Base-by-base conservation (phyloP, 192 early-diverging fungal genomes). In the Haplosporangium gracile region DNA sequence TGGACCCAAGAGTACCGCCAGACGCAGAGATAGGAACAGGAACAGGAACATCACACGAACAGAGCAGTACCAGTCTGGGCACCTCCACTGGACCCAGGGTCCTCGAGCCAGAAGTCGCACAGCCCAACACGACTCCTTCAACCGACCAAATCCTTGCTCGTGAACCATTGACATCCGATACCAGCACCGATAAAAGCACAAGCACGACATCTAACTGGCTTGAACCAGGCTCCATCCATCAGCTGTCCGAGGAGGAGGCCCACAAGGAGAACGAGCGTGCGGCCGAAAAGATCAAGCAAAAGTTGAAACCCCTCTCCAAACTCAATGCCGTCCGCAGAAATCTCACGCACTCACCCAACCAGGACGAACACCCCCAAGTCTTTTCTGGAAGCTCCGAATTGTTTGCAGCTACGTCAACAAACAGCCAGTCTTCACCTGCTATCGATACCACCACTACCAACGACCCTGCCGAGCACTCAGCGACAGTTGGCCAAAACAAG, bases 221-320 rank as follows among this genome's bases (percentile, higher is more conserved):
- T 10, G 29, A 32, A 15, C 60, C 63, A 6, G 36, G 24, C 22
- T 32, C 60, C 4, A 68, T 79, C 34, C 65, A 73, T 26, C 60
- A 60, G 32, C 60, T 85, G 49, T 55, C 74, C 4, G 72, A 39
- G 26, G 74, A 71, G 1, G 78, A 85, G 24, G 78, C 78, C 16
- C 68, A 10, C 1, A 70, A 53, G 38, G 83, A 85, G 60, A 70
- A 55, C 24, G 70, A 80, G 26, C 74, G 83, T 4, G 83, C 78
- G 13, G 57, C 26, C 7, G 78, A 76, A 72, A 85, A 80, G 70
- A 85, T 85, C 22, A 71, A 53, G 4, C 74, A 72, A 68, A 85
- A 71, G 36, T 24, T 75, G 15, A 74, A 55, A 20, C 75, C 78
- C 40, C 51, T 85, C 8, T 76, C 83, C 29, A 80, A 73, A 49